Conservation (phyloP, 306 rosid species). For the Parietaria judaica region DNA sequence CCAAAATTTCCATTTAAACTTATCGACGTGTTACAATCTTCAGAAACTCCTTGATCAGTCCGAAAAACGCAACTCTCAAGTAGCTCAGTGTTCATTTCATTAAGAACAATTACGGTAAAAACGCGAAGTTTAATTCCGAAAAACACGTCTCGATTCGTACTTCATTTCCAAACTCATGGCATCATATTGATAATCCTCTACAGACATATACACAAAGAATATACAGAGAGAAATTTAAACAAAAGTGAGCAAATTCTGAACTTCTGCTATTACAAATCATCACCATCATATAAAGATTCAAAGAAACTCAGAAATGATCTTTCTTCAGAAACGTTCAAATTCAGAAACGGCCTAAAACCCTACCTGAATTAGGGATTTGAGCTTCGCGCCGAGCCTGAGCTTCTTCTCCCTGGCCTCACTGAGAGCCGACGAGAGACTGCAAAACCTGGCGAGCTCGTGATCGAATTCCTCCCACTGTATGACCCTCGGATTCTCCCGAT, state of each 20-base stretch:
- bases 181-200: no score
- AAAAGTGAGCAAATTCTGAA: not conserved
- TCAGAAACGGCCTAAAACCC: slow-evolving; percentile 26
- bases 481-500: slow-evolving; percentile 43
- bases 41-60: no score
- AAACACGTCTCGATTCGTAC: not conserved
- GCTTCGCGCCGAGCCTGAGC: slow-evolving; percentile 46
- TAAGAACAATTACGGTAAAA: not conserved
- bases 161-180: no score
- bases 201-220: not conserved
- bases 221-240: no score
- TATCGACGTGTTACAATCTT: no score
- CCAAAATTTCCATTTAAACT: no score
- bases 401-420: slow-evolving; percentile 51
- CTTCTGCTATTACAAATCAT: not conserved
- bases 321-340: not conserved
- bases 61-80: no score
- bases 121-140: not conserved
- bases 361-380: slow-evolving; percentile 57
- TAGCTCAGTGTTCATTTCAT: not conserved
- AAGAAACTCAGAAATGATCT: not conserved
- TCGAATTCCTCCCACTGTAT: slow-evolving; percentile 85
- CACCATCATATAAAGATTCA: not conserved
- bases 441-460: slow-evolving; percentile 65
- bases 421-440: slow-evolving; percentile 83